A percentile compares a stretch with the other conserved stretches of the same genome.
phyloP scores from a whole-genome alignment of 2,329 filamentous ascomycete genomes.

The Fusarium torreyae region DNA sequence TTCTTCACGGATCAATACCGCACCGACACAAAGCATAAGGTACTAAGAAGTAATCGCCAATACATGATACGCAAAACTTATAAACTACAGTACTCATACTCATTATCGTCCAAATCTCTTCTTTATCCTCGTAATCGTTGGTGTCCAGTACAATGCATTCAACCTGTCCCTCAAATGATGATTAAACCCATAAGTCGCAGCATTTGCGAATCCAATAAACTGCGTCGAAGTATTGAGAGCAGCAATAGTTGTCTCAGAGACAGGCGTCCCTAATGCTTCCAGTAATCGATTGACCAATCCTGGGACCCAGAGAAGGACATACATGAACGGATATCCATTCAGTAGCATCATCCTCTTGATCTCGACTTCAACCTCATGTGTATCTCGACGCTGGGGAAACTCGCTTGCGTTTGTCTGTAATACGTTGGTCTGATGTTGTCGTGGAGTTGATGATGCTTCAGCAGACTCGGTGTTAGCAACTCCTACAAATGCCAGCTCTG shows the following conservation, averaged over 20 bases:
- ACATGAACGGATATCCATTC: conserved; percentile 47
- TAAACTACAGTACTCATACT: not conserved
- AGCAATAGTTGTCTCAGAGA: conserved; percentile 26
- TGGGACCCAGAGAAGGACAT: conserved; percentile 45
- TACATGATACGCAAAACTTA: too few species aligned
- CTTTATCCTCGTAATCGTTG: conserved; percentile 32
- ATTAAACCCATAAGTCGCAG: conserved; percentile 46
- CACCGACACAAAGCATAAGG: not conserved
- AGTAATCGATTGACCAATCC: conserved; percentile 44
- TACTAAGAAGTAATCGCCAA: too few species aligned
- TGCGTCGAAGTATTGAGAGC: conserved; percentile 44
- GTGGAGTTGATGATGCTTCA: conserved; percentile 8
- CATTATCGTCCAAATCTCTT: conserved; percentile 23
- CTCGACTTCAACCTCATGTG: conserved; percentile 38
- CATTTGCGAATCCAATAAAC: conserved; percentile 44
- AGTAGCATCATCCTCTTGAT: conserved; percentile 48
- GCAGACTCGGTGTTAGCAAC: conserved; percentile 26
- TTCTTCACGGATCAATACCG: not conserved
- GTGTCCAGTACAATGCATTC: conserved; percentile 33
- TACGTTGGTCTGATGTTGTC: conserved; percentile 1
- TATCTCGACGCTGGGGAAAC: conserved; percentile 41
- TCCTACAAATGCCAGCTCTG: conserved; percentile 12
- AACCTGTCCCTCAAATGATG: conserved; percentile 44
- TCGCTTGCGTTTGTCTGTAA: conserved; percentile 44
- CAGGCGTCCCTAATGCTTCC: conserved; percentile 34